These are phyloP conservation scores for Incumbomyces lentus DNA, from an alignment of 2,329 filamentous ascomycete genomes.

Conservation along the genomic window DNA sequence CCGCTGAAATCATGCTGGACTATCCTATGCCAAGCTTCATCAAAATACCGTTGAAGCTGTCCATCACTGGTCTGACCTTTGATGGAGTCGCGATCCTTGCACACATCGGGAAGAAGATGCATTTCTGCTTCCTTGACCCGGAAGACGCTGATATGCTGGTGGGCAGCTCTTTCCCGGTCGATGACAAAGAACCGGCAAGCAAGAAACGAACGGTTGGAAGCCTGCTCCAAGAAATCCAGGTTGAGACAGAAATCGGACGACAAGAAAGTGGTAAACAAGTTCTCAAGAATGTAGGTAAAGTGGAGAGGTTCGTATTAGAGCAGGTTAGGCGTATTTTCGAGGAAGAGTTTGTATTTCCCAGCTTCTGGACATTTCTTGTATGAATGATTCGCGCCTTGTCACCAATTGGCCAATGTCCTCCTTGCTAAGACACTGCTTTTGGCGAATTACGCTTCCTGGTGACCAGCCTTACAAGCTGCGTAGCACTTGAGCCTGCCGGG, in stretches of 20 bases:
- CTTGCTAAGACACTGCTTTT: too few relatives aligned
- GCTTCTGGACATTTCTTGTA: slow-evolving; percentile 95
- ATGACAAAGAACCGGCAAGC: slow-evolving; percentile 18
- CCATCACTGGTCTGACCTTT: slow-evolving; percentile 89
- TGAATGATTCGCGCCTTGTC: slow-evolving; percentile 32
- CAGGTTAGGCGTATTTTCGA: slow-evolving; percentile 96
- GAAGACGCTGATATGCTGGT: slow-evolving; percentile 77
- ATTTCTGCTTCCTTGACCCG: slow-evolving; percentile 88
- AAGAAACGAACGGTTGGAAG: slow-evolving; percentile 43
- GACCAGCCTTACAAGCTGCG: too few relatives aligned
- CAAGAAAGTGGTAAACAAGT: slow-evolving; percentile 87
- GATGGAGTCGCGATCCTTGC: slow-evolving; percentile 89
- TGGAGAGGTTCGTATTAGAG: slow-evolving; percentile 92
- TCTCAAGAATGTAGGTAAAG: slow-evolving; percentile 96
- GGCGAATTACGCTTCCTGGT: too few relatives aligned
- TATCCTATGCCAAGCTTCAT: slow-evolving; percentile 99
- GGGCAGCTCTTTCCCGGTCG: slow-evolving; percentile 32
- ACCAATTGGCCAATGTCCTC: too few relatives aligned
- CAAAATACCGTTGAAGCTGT: slow-evolving; percentile 84
- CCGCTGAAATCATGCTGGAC: slow-evolving; percentile 89
- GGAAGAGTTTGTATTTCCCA: slow-evolving; percentile 96
- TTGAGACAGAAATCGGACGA: slow-evolving; percentile 95
- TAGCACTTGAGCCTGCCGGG: too few relatives aligned
- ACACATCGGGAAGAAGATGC: slow-evolving; percentile 75
- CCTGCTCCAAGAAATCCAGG: slow-evolving; percentile 80